Evolutionary conservation across 2,329 filamentous ascomycete species (phyloP).

Genomic region (Diaporthe sp.): DNA sequence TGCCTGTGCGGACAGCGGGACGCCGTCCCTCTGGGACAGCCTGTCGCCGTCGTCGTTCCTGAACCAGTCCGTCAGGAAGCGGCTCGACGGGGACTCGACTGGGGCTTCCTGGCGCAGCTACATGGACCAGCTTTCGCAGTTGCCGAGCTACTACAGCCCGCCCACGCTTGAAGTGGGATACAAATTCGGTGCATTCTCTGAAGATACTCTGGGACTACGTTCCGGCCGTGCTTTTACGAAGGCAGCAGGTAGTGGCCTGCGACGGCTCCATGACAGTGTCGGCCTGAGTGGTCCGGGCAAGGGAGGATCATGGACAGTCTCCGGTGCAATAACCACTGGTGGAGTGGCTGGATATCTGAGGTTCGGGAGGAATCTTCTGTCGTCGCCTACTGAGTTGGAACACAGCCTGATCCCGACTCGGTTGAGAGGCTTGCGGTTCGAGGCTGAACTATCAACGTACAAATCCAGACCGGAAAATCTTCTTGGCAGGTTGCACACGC

Average conservation of each 20-base stretch:
- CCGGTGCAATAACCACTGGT: constrained; percentile 49
- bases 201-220: constrained; percentile 48
- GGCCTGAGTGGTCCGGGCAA: constrained; percentile 37
- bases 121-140: constrained; percentile 25
- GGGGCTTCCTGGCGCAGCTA: constrained; percentile 37
- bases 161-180: constrained; percentile 59
- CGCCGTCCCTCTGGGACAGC: constrained; percentile 44
- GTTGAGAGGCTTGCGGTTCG: constrained; percentile 47
- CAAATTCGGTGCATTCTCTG: constrained; percentile 43
- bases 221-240: constrained; percentile 49
- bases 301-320: constrained; percentile 55
- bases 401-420: not conserved
- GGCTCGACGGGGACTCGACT: not conserved
- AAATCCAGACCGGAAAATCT: constrained; percentile 34
- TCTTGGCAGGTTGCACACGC: not conserved
- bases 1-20: constrained; percentile 56
- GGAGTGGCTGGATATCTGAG: constrained; percentile 52
- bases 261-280: constrained; percentile 53
- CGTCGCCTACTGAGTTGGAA: constrained; percentile 36
- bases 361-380: constrained; percentile 51
- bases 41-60: not conserved
- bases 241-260: constrained; percentile 50
- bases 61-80: not conserved
- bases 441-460: constrained; percentile 57
- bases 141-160: constrained; percentile 38